phyloP scores from a whole-genome alignment of 1,284 basidiomycete genomes.

The Athelia sp. region DNA sequence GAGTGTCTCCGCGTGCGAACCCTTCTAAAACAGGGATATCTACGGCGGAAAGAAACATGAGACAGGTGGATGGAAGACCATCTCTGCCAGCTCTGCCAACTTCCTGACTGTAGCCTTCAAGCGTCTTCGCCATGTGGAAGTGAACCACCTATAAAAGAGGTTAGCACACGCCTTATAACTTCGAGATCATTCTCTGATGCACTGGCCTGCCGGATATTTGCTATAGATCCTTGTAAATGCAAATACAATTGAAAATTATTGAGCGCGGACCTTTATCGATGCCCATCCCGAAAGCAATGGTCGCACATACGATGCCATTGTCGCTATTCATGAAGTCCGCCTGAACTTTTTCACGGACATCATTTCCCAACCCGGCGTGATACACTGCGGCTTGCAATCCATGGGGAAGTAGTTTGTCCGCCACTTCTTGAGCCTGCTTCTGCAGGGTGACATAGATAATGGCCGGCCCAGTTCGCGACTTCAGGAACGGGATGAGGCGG shows the following conservation, averaged over 20 bases:
- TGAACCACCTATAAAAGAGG: constrained; percentile 52
- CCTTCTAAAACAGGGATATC: constrained; percentile 42
- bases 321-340: constrained; percentile 59
- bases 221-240: constrained; percentile 6
- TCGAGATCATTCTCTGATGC: neutral
- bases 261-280: constrained; percentile 56
- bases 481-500: constrained; percentile 39
- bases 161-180: neutral
- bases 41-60: constrained; percentile 41
- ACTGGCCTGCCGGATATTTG: constrained; percentile 27
- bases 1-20: constrained; percentile 42
- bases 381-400: constrained; percentile 56
- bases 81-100: constrained; percentile 76
- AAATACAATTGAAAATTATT: constrained; percentile 1
- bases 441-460: constrained; percentile 73
- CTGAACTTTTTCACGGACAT: constrained; percentile 54
- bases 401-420: constrained; percentile 41
- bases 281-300: constrained; percentile 68
- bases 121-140: constrained; percentile 59
- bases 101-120: constrained; percentile 71
- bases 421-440: constrained; percentile 60
- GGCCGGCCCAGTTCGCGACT: constrained; percentile 41
- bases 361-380: constrained; percentile 61
- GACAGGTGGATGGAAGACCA: constrained; percentile 53
- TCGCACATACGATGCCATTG: constrained; percentile 65